Evolutionary conservation across 495 filamentous ascomycete genomes (phyloP), one percentile per base, ranked within the genome.

Genomic region (Lichina pygmaea): DNA sequence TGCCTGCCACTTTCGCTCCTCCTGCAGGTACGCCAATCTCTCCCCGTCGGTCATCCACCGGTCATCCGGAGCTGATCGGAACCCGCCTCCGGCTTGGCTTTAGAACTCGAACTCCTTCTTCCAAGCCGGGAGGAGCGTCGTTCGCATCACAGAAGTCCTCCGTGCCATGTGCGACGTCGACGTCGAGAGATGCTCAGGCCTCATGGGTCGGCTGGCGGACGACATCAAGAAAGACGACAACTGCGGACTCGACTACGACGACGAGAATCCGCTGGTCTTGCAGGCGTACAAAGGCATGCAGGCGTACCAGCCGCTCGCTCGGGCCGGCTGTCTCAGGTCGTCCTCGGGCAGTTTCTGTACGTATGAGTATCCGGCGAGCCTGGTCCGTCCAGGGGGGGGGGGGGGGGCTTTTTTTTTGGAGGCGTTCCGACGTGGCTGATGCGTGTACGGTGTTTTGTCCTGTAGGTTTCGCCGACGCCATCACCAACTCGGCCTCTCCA

Each of bases 1-100:
- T 92, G 83, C 54, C 68, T 78, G 45, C 78, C 83, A 0, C 58
- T 89, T 24, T 85, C 80, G 7, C 57, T 85, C 38, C 70, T 86
- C 15, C 65, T 89, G 6, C 69, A 73, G 57, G 74, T 71, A 54
- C 50, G 63, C 55, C 33, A 15, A n/a, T 8, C 34, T 24, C 30
- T 31, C 13, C 15, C 32, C 13, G 30, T 10, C 46, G 15, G 33
- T 16, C 36, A 49, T 38, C 8, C 31, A 13, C 33, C 13, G 33
- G 12, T 34, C 11, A 33, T 24, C 24, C 24, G 24, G 4, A 2
- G 24, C 24, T 24, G 24, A 24, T 24, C 24, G 24, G 24, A 2
- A n/a, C 0, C 17, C 49, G 47, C 10, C 49, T 10, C 16, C 11
- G 12, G 50, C 51, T 34, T 45, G 17, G 9, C 6, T 16, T 8